Evolutionary conservation across 108 stramenopile species (phyloP), one percentile per base, ranked within the genome.

Genomic region (Skeletonema menzelii): DNA sequence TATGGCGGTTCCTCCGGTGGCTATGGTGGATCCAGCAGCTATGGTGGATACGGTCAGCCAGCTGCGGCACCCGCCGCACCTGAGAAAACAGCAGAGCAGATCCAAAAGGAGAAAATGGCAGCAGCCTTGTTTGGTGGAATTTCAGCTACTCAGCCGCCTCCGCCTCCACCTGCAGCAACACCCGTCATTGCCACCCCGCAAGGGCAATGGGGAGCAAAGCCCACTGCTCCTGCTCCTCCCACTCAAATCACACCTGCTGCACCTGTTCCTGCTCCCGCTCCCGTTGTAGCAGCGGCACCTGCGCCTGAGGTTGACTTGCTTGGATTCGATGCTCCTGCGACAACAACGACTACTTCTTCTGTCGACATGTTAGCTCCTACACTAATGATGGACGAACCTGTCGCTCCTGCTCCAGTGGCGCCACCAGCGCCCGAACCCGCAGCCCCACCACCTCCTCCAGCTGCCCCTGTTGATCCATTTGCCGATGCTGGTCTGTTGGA

Each of bases 81-180:
- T n/a, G 62, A 59, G 2, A 91, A 95, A 72, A 85, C 94, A 17
- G 80, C 82, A 8, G 95, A 94, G 67, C 93, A 94, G 47, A 69
- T 93, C 14, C 95, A 97, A 70, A 97, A 96, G 72, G 96, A 98
- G 83, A 84, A 89, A 59, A 88, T 95, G 91, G 98, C 98, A 32
- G 94, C 96, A 28, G 92, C 91, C 31, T 86, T 98, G 47, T 98
- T 98, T 77, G 97, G 97, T 53, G 98, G 98, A 3, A 83, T 92
- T 35, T 91, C 89, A 35, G 87, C 85, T 15, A 56, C 79, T 27
- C 65, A 79, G 17, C 82, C 80, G 8, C 73, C 63, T 27, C 32
- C 64, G 14, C 84, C 86, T 19, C 78, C 84, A 20, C 72, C 87
- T 2, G 69, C 81, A 11, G 76, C 75, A 72, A n/a, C 38, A 40